phyloP scores from a whole-genome alignment of 1,284 basidiomycete genomes.

The Spongiforma sp. region DNA sequence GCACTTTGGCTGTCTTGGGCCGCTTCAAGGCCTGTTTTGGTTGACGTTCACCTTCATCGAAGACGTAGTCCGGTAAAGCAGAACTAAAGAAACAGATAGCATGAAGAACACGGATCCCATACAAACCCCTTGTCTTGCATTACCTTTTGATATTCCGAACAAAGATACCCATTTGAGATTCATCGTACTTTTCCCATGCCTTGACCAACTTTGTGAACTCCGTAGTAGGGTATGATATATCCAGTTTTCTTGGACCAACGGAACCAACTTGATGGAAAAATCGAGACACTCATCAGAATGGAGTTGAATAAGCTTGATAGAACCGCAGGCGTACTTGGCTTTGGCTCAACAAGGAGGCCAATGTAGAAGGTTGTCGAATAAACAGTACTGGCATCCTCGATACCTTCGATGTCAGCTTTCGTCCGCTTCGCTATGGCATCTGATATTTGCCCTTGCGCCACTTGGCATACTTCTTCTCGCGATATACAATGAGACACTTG shows the following conservation, averaged over 20 bases:
- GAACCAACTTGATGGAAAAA: conserved; percentile 57
- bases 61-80: conserved; percentile 81
- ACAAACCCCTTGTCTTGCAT: conserved; percentile 32
- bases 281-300: conserved; percentile 24
- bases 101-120: conserved; percentile 17
- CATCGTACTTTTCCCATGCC: conserved; percentile 96
- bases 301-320: conserved; percentile 14
- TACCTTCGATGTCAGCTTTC: conserved; percentile 80
- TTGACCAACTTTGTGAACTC: conserved; percentile 97
- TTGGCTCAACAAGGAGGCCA: conserved; percentile 92
- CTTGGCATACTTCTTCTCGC: conserved; percentile 88
- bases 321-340: conserved; percentile 68
- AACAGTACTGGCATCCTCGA: conserved; percentile 79
- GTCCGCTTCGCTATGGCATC: conserved; percentile 75
- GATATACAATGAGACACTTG: conserved; percentile 84
- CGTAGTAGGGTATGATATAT: conserved; percentile 96
- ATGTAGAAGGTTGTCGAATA: conserved; percentile 98
- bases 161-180: conserved; percentile 92
- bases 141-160: conserved; percentile 95
- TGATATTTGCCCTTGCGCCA: conserved; percentile 88
- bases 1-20: conserved; percentile 79
- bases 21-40: conserved; percentile 64
- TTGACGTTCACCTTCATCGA: conserved; percentile 80
- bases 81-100: conserved; percentile 49
- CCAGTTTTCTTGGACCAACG: conserved; percentile 81